Conservation (phyloP, 306 rosid genomes). For the Rosa chinensis region DNA sequence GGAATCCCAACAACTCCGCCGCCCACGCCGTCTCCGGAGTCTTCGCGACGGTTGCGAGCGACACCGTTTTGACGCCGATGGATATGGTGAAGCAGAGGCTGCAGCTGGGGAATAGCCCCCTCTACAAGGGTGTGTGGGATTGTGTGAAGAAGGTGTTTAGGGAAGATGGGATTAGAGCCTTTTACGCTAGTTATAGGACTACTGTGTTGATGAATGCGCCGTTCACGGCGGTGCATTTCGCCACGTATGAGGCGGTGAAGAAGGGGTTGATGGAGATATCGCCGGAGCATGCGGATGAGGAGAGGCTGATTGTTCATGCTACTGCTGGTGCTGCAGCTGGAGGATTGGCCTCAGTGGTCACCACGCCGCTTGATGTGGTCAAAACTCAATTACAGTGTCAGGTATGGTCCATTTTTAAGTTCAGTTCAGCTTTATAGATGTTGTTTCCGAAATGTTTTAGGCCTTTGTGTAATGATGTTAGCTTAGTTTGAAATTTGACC, state of each 20-base stretch:
- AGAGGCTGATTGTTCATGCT: slow-evolving; percentile 63
- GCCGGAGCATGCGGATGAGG: slow-evolving; percentile 54
- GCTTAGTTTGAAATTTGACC: background rate
- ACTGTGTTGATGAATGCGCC: slow-evolving; percentile 85
- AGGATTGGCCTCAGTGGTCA: slow-evolving; percentile 61
- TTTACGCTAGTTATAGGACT: slow-evolving; percentile 79
- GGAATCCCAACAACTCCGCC: slow-evolving; percentile 43
- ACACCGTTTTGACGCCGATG: slow-evolving; percentile 84
- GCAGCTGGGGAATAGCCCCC: slow-evolving; percentile 63
- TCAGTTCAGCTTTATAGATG: background rate
- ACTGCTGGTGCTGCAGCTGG: slow-evolving; percentile 83
- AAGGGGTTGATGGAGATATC: slow-evolving; percentile 54
- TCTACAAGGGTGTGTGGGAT: slow-evolving; percentile 68
- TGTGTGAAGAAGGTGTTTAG: slow-evolving; percentile 64
- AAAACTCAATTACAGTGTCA: slow-evolving; percentile 84
- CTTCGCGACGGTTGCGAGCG: slow-evolving; percentile 71
- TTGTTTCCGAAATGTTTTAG: background rate
- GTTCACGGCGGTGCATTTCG: slow-evolving; percentile 67
- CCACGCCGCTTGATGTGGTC: slow-evolving; percentile 83
- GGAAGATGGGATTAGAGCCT: slow-evolving; percentile 72
- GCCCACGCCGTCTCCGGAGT: slow-evolving; percentile 78
- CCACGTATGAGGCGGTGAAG: slow-evolving; percentile 65
- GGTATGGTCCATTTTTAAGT: slow-evolving; percentile 30
- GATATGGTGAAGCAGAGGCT: slow-evolving; percentile 93
- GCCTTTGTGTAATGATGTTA: background rate